Evolutionary conservation across 257 asterid genomes (phyloP).

Genomic region (Jacaranda copaia): DNA sequence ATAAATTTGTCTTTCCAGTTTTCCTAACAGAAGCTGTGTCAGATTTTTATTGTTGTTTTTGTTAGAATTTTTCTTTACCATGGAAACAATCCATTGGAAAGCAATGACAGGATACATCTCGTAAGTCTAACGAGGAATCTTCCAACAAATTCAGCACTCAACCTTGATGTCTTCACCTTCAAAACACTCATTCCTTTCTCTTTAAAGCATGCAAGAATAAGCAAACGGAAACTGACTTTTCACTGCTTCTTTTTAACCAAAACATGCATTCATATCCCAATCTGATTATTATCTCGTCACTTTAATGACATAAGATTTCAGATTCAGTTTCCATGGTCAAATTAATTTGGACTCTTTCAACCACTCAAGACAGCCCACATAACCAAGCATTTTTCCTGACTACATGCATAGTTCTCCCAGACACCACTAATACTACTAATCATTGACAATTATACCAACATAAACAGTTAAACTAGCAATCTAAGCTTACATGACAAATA

Average conservation of each 20-base stretch:
- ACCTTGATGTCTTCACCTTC: background rate
- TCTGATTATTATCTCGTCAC: background rate
- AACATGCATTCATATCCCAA: background rate
- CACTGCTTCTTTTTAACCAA: background rate
- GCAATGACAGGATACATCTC: background rate
- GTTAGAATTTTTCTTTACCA: background rate
- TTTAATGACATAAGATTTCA: background rate
- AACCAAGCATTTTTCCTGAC: background rate
- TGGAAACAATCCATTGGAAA: background rate
- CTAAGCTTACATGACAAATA: background rate
- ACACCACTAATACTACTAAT: background rate
- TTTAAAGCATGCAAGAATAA: too few relatives aligned
- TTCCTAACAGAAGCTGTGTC: background rate
- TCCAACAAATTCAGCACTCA: background rate
- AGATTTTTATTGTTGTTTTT: background rate
- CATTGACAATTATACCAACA: background rate
- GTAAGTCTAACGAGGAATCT: background rate
- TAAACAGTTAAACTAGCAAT: background rate
- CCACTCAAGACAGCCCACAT: background rate
- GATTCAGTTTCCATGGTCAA: background rate
- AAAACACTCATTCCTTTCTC: too few relatives aligned
- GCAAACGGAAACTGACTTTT: too few relatives aligned
- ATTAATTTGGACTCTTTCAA: background rate
- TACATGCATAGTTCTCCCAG: background rate
- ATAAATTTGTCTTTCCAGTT: constrained; percentile 6